Percentiles rank a stretch among this genome's conserved stretches.
phyloP scores from a whole-genome alignment of 352 stramenopile species.

The Pythium brachiatum region DNA sequence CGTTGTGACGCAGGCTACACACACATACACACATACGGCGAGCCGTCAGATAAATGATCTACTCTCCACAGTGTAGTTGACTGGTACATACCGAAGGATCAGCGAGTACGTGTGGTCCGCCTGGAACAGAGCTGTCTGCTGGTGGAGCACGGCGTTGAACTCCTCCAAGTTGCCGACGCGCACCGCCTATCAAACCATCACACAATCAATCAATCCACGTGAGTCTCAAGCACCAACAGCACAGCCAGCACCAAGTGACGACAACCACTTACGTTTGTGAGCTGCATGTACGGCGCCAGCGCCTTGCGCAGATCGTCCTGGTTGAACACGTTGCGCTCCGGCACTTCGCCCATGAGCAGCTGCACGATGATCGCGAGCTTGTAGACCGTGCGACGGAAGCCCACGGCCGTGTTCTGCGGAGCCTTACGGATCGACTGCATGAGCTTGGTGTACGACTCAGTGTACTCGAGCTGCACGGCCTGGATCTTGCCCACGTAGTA shows the following conservation, averaged over 20 bases:
- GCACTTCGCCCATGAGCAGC: constrained; percentile 97
- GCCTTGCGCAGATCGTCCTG: constrained; percentile 86
- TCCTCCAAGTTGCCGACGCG: constrained; percentile 94
- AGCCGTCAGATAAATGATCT: not conserved
- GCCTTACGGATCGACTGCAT: constrained; percentile 96
- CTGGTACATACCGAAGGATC: constrained; percentile 83
- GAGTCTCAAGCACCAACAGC: not conserved
- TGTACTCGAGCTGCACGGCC: constrained; percentile 97
- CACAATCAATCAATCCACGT: constrained; percentile 3
- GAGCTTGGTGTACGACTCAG: constrained; percentile 94
- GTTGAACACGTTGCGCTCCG: constrained; percentile 94
- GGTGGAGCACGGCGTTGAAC: constrained; percentile 90
- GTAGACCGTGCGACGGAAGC: constrained; percentile 96
- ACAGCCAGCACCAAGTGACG: too few species aligned
- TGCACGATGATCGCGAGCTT: constrained; percentile 97
- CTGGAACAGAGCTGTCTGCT: constrained; percentile 87
- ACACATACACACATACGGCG: not conserved
- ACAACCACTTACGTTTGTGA: constrained; percentile 83
- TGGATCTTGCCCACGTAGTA: constrained; percentile 97
- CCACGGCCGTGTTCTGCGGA: constrained; percentile 93
- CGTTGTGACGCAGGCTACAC: constrained; percentile 93
- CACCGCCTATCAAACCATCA: constrained; percentile 75
- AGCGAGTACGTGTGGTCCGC: constrained; percentile 95
- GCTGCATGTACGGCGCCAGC: constrained; percentile 93
- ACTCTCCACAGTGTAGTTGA: not conserved